Conservation (phyloP, 169 alveolate genomes). For the Cryptosporidium ryanae region DNA sequence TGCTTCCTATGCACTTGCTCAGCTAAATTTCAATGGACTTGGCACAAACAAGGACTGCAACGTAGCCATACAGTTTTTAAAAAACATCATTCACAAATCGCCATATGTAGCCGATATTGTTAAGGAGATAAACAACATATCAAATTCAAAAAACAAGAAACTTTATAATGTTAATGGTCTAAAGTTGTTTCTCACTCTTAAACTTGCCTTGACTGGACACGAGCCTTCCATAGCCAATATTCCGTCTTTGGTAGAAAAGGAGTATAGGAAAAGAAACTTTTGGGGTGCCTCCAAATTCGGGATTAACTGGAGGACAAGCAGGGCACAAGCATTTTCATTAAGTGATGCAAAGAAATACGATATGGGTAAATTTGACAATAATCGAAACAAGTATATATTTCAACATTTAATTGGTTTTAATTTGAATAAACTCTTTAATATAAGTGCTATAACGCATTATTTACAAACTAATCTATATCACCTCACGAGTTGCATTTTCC, state of each 20-base stretch:
- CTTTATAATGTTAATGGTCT: not conserved
- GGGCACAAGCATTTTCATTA: not conserved
- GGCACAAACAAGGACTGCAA: slow-evolving; percentile 55
- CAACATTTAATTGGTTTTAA: too few species aligned
- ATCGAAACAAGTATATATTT: too few species aligned
- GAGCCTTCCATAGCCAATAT: slow-evolving; percentile 52
- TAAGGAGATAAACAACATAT: not conserved
- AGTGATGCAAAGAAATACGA: not conserved
- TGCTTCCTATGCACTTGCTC: slow-evolving; percentile 70
- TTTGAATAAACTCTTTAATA: too few species aligned
- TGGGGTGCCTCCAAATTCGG: slow-evolving; percentile 32
- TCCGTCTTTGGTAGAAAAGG: slow-evolving; percentile 31
- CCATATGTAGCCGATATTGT: not conserved
- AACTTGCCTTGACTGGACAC: slow-evolving; percentile 51
- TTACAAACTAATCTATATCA: not conserved
- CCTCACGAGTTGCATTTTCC: not conserved
- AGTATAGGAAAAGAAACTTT: not conserved
- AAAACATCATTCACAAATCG: slow-evolving; percentile 10
- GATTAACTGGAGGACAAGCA: not conserved
- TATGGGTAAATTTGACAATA: too few species aligned
- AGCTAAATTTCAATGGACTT: slow-evolving; percentile 51
- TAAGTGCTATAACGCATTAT: too few species aligned
- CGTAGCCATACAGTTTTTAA: slow-evolving; percentile 33
- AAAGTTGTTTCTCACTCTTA: slow-evolving; percentile 25
- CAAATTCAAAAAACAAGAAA: not conserved